Percentiles rank a stretch among this genome's conserved stretches.
These are phyloP conservation scores for Microcera coccophila DNA, from an alignment of 2,329 filamentous ascomycete species.

Conservation along the genomic window DNA sequence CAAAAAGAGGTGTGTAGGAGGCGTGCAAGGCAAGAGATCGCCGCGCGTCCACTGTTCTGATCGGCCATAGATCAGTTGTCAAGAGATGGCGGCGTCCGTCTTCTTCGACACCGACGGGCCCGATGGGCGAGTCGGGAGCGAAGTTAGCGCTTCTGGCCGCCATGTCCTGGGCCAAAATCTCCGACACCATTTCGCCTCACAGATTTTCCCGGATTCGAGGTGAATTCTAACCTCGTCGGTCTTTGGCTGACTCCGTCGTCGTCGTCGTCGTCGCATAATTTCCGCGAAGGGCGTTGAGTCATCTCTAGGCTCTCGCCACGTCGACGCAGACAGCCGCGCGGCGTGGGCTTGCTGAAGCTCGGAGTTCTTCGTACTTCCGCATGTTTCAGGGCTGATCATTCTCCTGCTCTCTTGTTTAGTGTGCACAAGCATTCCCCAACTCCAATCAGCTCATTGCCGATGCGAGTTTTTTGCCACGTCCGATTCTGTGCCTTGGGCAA, in stretches of 20 bases:
- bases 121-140: conserved; percentile 7
- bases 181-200: too few species aligned
- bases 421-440: too few species aligned
- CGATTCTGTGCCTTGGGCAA: too few species aligned
- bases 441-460: too few species aligned
- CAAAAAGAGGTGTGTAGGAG: neutral
- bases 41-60: conserved; percentile 21
- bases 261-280: neutral
- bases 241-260: too few species aligned
- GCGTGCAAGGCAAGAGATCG: conserved; percentile 11
- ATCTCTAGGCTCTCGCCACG: conserved; percentile 16
- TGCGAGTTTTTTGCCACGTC: too few species aligned
- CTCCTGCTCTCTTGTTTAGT: neutral
- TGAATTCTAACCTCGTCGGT: too few species aligned
- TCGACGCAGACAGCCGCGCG: conserved; percentile 17
- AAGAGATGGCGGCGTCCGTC: conserved; percentile 1
- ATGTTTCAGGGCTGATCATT: neutral
- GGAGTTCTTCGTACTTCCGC: conserved; percentile 9
- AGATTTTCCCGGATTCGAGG: too few species aligned
- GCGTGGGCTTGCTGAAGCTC: conserved; percentile 12
- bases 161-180: too few species aligned
- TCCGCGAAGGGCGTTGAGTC: conserved; percentile 16
- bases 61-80: too few species aligned
- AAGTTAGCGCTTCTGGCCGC: conserved; percentile 2
- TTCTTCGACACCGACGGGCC: neutral